Percentiles rank a stretch among this genome's conserved stretches.
Evolutionary conservation across 106 monocot species (phyloP).

Genomic region (Alisma plantagoaquatica): DNA sequence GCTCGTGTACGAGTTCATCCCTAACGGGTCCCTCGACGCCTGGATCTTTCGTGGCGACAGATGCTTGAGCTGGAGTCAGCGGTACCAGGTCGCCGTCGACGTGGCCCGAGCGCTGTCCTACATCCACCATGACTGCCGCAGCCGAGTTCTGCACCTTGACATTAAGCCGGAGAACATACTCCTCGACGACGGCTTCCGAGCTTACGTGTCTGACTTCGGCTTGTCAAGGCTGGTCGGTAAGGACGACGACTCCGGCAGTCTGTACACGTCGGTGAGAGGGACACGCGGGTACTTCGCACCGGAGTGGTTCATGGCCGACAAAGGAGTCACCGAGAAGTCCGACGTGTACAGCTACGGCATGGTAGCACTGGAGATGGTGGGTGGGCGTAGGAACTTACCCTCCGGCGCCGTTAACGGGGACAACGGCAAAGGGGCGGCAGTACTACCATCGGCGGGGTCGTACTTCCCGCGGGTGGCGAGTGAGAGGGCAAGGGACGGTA

Average conservation of each 20-base stretch:
- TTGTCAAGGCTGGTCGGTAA: conserved; percentile 48
- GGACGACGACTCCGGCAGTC: no score
- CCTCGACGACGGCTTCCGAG: no score
- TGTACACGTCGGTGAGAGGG: conserved; percentile 56
- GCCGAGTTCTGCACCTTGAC: no score
- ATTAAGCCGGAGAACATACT: no score
- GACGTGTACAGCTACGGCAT: no score
- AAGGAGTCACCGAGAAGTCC: no score
- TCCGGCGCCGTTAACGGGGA: conserved; percentile 41
- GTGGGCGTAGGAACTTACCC: conserved; percentile 56
- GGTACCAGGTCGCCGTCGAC: no score
- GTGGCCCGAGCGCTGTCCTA: conserved; percentile 16
- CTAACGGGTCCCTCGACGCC: no score
- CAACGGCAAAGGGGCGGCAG: conserved; percentile 25
- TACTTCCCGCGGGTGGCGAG: conserved; percentile 64
- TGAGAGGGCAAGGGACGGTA: conserved; percentile 63
- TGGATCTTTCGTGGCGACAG: conserved; percentile 12
- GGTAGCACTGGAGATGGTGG: no score
- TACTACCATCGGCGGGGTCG: conserved; percentile 49
- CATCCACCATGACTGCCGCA: no score
- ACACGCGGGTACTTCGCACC: conserved; percentile 73
- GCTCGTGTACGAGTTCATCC: no score
- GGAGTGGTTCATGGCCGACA: conserved; percentile 49
- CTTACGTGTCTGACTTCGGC: conserved; percentile 75
- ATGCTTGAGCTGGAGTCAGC: conserved; percentile 23